Percentiles rank a stretch among this genome's conserved stretches.
Evolutionary conservation across 257 asterid genomes (phyloP).

Genomic region (Scutellaria baicalensis): DNA sequence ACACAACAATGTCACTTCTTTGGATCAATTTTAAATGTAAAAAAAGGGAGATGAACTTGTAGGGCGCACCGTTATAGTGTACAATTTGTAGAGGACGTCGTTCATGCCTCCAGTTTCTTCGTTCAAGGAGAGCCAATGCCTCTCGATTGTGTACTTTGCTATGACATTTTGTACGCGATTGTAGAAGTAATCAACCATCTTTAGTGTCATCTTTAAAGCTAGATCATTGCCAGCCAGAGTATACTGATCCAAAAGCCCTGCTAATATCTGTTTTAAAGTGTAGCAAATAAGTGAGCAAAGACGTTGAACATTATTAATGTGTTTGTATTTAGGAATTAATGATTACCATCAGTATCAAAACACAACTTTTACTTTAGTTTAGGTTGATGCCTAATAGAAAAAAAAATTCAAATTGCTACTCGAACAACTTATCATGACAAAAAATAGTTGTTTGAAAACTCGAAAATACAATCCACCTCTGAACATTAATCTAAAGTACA

Average conservation of each 20-base stretch:
- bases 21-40: too few species aligned
- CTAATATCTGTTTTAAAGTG: slow-evolving; percentile 47
- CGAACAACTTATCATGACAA: neutral
- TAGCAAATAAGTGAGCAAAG: neutral
- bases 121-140: slow-evolving; percentile 70
- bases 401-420: too few species aligned
- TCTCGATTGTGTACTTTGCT: slow-evolving; percentile 44
- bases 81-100: slow-evolving; percentile 70
- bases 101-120: slow-evolving; percentile 99
- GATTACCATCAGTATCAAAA: too few species aligned
- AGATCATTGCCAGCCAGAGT: slow-evolving; percentile 46
- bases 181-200: slow-evolving; percentile 86
- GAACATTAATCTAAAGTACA: too few species aligned
- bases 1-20: neutral
- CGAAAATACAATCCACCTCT: too few species aligned
- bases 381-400: too few species aligned
- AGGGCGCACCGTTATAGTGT: slow-evolving; percentile 54
- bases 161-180: slow-evolving; percentile 75
- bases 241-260: slow-evolving; percentile 87
- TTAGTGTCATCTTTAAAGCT: slow-evolving; percentile 45
- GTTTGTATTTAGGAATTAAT: too few species aligned
- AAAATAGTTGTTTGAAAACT: neutral
- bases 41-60: too few species aligned
- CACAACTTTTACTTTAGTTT: too few species aligned
- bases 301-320: neutral